Base-by-base conservation (phyloP, 768 basidiomycete genomes). In the Trichaptum fuscoviolaceum region DNA sequence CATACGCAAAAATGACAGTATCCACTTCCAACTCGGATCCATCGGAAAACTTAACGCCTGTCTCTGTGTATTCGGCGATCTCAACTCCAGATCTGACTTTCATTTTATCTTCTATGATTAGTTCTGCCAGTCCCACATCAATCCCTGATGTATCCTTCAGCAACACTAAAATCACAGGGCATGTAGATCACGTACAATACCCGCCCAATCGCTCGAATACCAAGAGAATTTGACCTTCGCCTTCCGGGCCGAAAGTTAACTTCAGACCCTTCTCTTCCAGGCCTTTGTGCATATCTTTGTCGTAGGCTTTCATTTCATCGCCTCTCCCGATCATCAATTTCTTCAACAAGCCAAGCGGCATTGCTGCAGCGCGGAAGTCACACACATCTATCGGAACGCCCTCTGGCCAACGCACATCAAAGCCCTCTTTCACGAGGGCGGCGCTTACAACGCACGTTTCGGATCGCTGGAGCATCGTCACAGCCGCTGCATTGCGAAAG, bases 381-480 rank as follows among this genome's bases (percentile, higher is more conserved):
- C 71, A 68, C 7, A 73, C 67, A 8, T 73, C 74, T 5, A 70
- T 61, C 1, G 73, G 72, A 6, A 73, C 59, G 20, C 70, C 73
- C 12, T 71, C 69, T 1, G 70, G 71, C 64, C 65, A 75, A 26
- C 66, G 64, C 12, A 52, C 27, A 2, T 66, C 67, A 25, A 71
- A 62, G 20, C 52, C 25, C 25, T 23, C 24, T 18, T 64, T 65
- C 20, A 63, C 34, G 20, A 36, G 36, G n/a, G 35, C 64, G 36
- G 62, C 35, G 36, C 68, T 66, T 8, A 75, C 64, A 10, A 81
- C 75, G 65, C 75, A 78, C 9, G 78, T 82, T 2, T 75, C 71
- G 1, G 80, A 79, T 9, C 82, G 77, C 63, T 82, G 80, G 20
- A 82, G 73, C 78, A 82, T 81, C 0, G 80, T 81, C 25, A 81